Evolutionary conservation across 257 asterid genomes (phyloP), one percentile per base, ranked within the genome.

Genomic region (Ehretia macrophylla): DNA sequence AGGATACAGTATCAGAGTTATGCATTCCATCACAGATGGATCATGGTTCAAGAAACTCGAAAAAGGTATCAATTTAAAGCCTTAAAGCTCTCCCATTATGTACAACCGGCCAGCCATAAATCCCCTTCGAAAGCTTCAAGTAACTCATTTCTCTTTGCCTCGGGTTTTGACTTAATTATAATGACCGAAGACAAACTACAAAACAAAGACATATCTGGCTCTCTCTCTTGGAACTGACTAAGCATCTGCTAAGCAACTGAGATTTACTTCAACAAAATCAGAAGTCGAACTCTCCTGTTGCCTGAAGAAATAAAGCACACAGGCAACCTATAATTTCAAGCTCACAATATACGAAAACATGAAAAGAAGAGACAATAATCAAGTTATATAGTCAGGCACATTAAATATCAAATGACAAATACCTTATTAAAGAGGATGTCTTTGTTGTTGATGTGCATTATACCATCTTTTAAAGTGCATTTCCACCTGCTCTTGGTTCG

Each of bases 401-500:
- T n/a, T n/a, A n/a, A 45, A 38, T 17, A n/a, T 46, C 11, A 50
- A 56, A n/a, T 14, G 17, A 42, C 10, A 32, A 18, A 40, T 45
- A 76, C 85, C 85, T 79, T 79, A 35, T 79, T 79, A 59, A 92
- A 92, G 75, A 92, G 88, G 60, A 92, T 76, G 72, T 92, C 97
- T 76, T 88, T 86, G 18, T 88, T 81, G 67, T 88, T 88, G 77
- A 92, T 88, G 83, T 86, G 98, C 98, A 92, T 92, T 66, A 92
- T 84, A 60, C 98, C 98, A 71, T 86, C 87, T 85, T 88, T 88
- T 73, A 92, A 74, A 45, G 82, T 81, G 88, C 97, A 92, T 46
- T 92, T 92, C 98, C 98, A 92, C 88, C 84, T 81, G 95, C 95
- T 92, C 85, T 92, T 92, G 62, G 97, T 88, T 59, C 97, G 87